phyloP scores from a whole-genome alignment of 2,329 filamentous ascomycete species.

The Xylariaceae sp. region DNA sequence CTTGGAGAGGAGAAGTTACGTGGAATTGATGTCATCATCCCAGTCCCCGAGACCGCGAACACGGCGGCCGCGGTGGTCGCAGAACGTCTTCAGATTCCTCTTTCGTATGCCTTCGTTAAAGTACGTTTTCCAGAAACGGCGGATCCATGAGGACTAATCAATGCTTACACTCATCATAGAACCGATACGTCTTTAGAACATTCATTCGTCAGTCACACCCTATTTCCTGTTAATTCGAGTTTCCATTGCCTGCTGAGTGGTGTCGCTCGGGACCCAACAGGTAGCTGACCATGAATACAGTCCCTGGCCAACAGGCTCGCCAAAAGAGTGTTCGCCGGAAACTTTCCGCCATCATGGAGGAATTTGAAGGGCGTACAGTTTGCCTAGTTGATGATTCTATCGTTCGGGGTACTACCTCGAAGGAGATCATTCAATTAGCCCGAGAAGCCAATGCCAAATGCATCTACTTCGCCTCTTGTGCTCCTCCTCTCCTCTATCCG shows the following conservation, averaged over 20 bases:
- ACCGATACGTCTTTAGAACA: conserved; percentile 45
- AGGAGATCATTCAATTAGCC: conserved; percentile 80
- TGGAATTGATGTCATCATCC: conserved; percentile 61
- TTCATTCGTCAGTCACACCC: conserved; percentile 53
- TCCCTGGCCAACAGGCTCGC: conserved; percentile 68
- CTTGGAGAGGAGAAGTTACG: conserved; percentile 61
- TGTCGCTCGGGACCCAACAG: no score
- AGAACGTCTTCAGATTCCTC: conserved; percentile 66
- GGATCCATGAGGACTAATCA: no score
- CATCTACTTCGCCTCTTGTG: conserved; percentile 79
- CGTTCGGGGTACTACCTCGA: conserved; percentile 77
- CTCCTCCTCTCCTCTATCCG: conserved; percentile 76
- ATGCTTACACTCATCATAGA: no score
- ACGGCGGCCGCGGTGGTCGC: conserved; percentile 69
- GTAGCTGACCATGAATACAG: conserved; percentile 42
- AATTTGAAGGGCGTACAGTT: conserved; percentile 78
- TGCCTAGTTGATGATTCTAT: conserved; percentile 87
- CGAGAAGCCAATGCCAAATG: conserved; percentile 77
- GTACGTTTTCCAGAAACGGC: no score
- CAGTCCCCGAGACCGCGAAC: conserved; percentile 72
- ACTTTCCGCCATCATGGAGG: conserved; percentile 78
- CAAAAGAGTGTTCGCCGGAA: conserved; percentile 88
- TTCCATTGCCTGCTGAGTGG: no score
- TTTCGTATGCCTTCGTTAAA: conserved; percentile 50
- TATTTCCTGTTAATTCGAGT: no score